phyloP scores from a whole-genome alignment of 2,329 filamentous ascomycete species.

The Albophoma yamanashiensis region DNA sequence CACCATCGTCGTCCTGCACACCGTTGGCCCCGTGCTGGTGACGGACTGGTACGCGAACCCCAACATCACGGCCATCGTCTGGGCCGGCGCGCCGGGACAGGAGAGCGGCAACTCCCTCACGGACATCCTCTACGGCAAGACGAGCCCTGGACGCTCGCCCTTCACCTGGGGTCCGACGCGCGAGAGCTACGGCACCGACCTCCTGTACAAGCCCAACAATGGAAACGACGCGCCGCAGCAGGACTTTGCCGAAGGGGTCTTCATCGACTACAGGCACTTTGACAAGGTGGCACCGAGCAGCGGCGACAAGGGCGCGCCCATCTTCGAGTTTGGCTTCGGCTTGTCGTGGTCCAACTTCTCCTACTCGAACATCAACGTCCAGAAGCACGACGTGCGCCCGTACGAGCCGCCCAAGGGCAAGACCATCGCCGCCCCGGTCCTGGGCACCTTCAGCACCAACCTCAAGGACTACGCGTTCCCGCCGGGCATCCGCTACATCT shows the following conservation, averaged over 20 bases:
- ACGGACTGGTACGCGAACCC: slow-evolving; percentile 63
- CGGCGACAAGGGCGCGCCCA: slow-evolving; percentile 36
- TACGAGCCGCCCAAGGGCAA: slow-evolving; percentile 52
- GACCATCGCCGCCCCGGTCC: slow-evolving; percentile 51
- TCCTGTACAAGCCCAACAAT: slow-evolving; percentile 61
- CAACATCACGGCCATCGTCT: slow-evolving; percentile 77
- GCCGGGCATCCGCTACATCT: slow-evolving; percentile 36
- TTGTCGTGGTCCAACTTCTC: slow-evolving; percentile 71
- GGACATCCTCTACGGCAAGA: slow-evolving; percentile 73
- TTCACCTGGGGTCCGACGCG: slow-evolving; percentile 68
- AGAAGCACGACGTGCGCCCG: slow-evolving; percentile 32
- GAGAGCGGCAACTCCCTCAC: slow-evolving; percentile 71
- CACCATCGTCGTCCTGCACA: slow-evolving; percentile 87
- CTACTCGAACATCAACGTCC: slow-evolving; percentile 57
- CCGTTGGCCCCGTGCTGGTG: slow-evolving; percentile 67
- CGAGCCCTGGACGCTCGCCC: slow-evolving; percentile 68
- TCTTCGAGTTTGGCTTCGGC: slow-evolving; percentile 75
- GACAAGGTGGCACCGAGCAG: slow-evolving; percentile 42
- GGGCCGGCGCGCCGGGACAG: slow-evolving; percentile 73
- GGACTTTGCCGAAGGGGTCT: slow-evolving; percentile 66
- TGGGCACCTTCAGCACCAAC: slow-evolving; percentile 54
- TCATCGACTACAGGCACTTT: slow-evolving; percentile 62
- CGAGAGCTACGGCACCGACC: slow-evolving; percentile 56
- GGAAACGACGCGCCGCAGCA: slow-evolving; percentile 55
- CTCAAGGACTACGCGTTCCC: slow-evolving; percentile 61